Base-by-base conservation (phyloP, 169 alveolate genomes). In the Eimeria zaria region DNA sequence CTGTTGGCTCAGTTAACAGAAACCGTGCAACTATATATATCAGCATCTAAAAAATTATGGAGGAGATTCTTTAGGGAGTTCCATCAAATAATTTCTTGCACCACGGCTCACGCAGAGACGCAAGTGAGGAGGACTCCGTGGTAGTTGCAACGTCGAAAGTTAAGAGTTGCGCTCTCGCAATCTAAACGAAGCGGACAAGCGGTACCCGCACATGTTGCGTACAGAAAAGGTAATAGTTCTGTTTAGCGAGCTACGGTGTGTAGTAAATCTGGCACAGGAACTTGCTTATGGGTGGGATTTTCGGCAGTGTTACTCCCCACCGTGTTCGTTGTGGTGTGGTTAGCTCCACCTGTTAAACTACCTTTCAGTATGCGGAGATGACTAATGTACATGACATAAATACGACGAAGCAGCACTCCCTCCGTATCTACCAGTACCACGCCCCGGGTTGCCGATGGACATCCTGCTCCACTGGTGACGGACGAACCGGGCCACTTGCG, bases 81-180 rank as follows among this genome's bases (percentile, higher is more conserved):
- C 30, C 39, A 73, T 20, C 83, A 9, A 39, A 20, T 11, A 16
- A 39, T 39, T 20, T 39, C n/a, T 33, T 73, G 83, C 83, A 20
- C n/a, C 33, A 33, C 83, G 83, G 20, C 83, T 46, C n/a, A 33
- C 14, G 53, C 83, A 24, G 83, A 36, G 83, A 73, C 83, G 83
- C 83, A 39, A 9, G 7, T 67, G 24, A 0, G 18, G 33, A 39
- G 83, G 33, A 36, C 53, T 12, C 16, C 30, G 14, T 39, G 33
- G 83, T 20, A 6, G 36, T 69, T 8, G 51, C 0, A 33, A 73
- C 6, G 18, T 73, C 83, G 83, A 73, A n/a, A 18, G 53, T 48
- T 39, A 20, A 30, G 55, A 41, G 30, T 8, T n/a, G 55, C 20
- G 36, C 16, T 20, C 55, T 22, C 44, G 20, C 11, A 20, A 12